Conservation (phyloP, 75 land plant species). For the Cryptomeria japonica region DNA sequence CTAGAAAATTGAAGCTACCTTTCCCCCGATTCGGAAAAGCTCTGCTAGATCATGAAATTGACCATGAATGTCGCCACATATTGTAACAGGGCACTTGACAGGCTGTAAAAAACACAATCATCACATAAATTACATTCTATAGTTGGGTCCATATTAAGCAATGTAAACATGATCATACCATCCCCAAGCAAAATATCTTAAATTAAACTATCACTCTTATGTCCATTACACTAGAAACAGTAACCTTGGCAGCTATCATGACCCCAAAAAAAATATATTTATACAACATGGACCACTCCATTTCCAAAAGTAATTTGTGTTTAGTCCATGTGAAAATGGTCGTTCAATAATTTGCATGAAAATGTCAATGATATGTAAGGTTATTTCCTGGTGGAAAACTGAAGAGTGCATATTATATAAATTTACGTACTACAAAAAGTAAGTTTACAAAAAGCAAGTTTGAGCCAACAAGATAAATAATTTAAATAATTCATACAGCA, state of each 20-base stretch:
- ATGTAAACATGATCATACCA: background rate
- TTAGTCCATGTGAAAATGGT: background rate
- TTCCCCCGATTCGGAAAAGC: conserved; percentile 92
- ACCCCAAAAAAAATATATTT: background rate
- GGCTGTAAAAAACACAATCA: conserved; percentile 54
- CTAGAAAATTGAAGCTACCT: conserved; percentile 39
- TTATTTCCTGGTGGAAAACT: background rate
- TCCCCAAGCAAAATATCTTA: background rate
- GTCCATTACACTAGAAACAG: background rate
- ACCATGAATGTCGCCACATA: conserved; percentile 97
- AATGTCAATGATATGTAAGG: conserved; percentile 1
- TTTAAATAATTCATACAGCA: too few species aligned
- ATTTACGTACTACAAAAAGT: background rate
- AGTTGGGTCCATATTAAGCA: background rate
- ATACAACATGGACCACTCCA: background rate
- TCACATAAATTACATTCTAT: background rate
- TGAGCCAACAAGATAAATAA: background rate
- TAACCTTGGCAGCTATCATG: background rate
- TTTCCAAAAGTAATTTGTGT: background rate
- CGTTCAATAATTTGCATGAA: background rate
- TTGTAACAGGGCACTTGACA: conserved; percentile 94
- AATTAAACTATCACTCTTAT: background rate
- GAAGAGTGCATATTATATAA: background rate
- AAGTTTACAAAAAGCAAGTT: background rate
- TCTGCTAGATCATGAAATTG: conserved; percentile 99